Conservation (phyloP, 305 asterid genomes). For the Fraxinus greggii region DNA sequence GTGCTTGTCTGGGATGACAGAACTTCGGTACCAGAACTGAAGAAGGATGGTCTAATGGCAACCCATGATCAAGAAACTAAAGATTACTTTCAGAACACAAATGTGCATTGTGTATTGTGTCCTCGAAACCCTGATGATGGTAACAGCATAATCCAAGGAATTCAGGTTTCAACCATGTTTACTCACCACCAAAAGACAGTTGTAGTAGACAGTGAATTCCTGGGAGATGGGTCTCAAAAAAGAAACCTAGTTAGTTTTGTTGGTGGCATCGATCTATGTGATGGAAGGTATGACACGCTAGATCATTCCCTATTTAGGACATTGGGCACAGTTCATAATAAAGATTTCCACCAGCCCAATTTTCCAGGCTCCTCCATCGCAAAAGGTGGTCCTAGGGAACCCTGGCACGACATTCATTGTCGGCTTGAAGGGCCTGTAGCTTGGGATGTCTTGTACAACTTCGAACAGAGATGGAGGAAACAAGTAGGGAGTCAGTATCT, state of each 20-base stretch:
- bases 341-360: slow-evolving; percentile 85
- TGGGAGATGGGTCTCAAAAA: slow-evolving; percentile 20
- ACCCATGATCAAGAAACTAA: slow-evolving; percentile 76
- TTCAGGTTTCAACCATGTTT: slow-evolving; percentile 67
- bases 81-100: slow-evolving; percentile 50
- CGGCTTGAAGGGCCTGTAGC: slow-evolving; percentile 79
- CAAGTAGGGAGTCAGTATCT: slow-evolving; percentile 50
- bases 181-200: slow-evolving; percentile 87
- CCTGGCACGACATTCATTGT: slow-evolving; percentile 91
- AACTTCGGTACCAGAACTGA: slow-evolving; percentile 48
- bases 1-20: slow-evolving; percentile 85
- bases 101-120: slow-evolving; percentile 64
- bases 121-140: slow-evolving; percentile 71
- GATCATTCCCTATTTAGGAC: slow-evolving; percentile 64
- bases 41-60: slow-evolving; percentile 72
- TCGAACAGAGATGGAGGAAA: slow-evolving; percentile 82
- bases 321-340: slow-evolving; percentile 45
- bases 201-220: slow-evolving; percentile 47
- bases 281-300: slow-evolving; percentile 75
- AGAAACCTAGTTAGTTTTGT: slow-evolving; percentile 63
- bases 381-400: slow-evolving; percentile 92
- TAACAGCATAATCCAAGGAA: slow-evolving; percentile 52
- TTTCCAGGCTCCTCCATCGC: slow-evolving; percentile 60
- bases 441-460: slow-evolving; percentile 85
- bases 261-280: slow-evolving; percentile 89